These are phyloP conservation scores for Laguncularia racemosa DNA, from an alignment of 345 rosid genomes.

Conservation along the genomic window DNA sequence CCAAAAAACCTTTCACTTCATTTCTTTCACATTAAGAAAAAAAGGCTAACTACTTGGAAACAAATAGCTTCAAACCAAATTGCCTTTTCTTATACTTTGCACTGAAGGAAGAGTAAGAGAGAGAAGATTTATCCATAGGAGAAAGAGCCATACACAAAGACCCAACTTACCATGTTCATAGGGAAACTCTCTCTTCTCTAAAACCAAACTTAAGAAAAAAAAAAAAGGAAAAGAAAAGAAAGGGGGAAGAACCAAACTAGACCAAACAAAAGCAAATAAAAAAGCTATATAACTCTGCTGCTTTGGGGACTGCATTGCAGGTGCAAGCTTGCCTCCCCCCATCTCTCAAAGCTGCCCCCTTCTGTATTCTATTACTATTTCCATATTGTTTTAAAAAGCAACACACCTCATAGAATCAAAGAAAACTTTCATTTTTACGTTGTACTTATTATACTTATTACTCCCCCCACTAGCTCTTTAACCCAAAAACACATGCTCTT, in stretches of 20 bases:
- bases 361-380: too few species aligned
- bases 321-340: conserved; percentile 40
- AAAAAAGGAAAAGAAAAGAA: too few species aligned
- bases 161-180: too few species aligned
- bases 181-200: background rate
- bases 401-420: background rate
- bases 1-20: too few species aligned
- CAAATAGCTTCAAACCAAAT: too few species aligned
- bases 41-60: too few species aligned
- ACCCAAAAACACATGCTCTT: conserved; percentile 34
- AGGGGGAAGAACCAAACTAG: conserved; percentile 14
- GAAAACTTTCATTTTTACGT: background rate
- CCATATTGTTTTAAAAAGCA: conserved; percentile 17
- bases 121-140: too few species aligned
- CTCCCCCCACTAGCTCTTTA: conserved; percentile 14
- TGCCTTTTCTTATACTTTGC: too few species aligned
- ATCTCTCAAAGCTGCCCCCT: conserved; percentile 33
- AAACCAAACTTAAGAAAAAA: too few species aligned
- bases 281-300: conserved; percentile 12
- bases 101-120: too few species aligned
- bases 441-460: conserved; percentile 15
- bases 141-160: too few species aligned
- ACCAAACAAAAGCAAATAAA: conserved; percentile 12
- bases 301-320: conserved; percentile 33
- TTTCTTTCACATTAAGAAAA: too few species aligned